These are phyloP conservation scores for Schrenkiella parvula DNA, from an alignment of 345 rosid species.

Conservation along the genomic window DNA sequence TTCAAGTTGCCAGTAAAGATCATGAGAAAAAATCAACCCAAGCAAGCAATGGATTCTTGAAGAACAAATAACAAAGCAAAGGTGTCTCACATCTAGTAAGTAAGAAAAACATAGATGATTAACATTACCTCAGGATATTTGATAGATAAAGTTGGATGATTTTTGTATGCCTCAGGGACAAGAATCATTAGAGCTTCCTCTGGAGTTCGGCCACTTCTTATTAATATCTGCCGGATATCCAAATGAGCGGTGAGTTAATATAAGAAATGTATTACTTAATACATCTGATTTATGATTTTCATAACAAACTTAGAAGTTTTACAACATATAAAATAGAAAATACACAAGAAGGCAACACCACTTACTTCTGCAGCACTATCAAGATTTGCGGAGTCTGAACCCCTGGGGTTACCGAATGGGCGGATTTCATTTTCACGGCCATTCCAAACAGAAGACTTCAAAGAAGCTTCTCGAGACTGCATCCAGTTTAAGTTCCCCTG, in stretches of 20 bases:
- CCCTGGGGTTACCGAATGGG: constrained; percentile 92
- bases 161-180: constrained; percentile 98
- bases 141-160: constrained; percentile 79
- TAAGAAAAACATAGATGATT: background rate
- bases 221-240: constrained; percentile 51
- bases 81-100: background rate
- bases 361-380: constrained; percentile 97
- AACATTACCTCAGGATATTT: constrained; percentile 87
- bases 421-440: constrained; percentile 96
- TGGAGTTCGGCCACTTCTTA: constrained; percentile 87
- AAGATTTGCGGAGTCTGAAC: constrained; percentile 96
- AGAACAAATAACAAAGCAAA: background rate
- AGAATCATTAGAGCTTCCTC: constrained; percentile 98
- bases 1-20: background rate
- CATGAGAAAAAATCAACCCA: background rate
- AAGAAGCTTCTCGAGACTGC: constrained; percentile 91
- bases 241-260: background rate
- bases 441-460: constrained; percentile 91
- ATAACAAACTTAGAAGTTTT: background rate
- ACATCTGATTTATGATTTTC: background rate
- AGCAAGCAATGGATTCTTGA: background rate
- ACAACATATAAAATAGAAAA: background rate
- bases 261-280: background rate
- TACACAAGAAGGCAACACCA: background rate
- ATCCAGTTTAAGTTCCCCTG: constrained; percentile 99